These are phyloP conservation scores for Cylindrotheca closterium DNA, from an alignment of 108 stramenopile genomes.

Conservation along the genomic window DNA sequence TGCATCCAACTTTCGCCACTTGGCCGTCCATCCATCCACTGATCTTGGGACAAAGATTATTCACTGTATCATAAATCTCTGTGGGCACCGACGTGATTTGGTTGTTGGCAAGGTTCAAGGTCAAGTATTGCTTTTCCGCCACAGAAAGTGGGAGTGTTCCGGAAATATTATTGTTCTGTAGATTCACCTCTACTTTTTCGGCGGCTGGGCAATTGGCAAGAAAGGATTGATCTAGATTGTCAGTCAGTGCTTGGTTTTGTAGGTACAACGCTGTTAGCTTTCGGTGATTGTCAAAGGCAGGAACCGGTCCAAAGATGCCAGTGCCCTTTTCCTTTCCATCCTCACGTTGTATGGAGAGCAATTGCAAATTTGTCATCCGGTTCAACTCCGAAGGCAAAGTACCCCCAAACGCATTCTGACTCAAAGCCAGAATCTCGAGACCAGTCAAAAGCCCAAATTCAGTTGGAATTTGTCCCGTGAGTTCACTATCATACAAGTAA, in stretches of 20 bases:
- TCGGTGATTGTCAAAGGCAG: constrained; percentile 24
- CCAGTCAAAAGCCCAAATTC: constrained; percentile 20
- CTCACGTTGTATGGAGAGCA: constrained; percentile 18
- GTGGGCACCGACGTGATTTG: constrained; percentile 29
- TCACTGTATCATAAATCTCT: constrained; percentile 22
- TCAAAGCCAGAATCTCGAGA: constrained; percentile 19
- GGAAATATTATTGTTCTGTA: constrained; percentile 30
- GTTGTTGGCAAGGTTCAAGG: constrained; percentile 39
- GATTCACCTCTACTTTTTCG: constrained; percentile 34
- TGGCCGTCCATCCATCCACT: constrained; percentile 57
- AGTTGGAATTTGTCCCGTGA: constrained; percentile 40
- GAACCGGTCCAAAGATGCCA: constrained; percentile 39
- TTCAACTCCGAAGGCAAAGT: constrained; percentile 20
- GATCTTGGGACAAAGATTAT: constrained; percentile 17
- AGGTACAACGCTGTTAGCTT: constrained; percentile 31
- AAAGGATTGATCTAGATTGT: constrained; percentile 36
- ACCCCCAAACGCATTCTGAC: constrained; percentile 14
- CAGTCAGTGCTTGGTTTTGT: constrained; percentile 36
- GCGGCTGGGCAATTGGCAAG: constrained; percentile 10
- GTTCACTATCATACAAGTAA: constrained; percentile 46
- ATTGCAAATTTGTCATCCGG: constrained; percentile 22
- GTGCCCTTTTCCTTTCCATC: constrained; percentile 19
- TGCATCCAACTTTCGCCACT: constrained; percentile 57
- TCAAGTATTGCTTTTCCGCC: constrained; percentile 25
- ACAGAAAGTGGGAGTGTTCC: constrained; percentile 35